Evolutionary conservation across 225 moss, liverwort and hornwort species (phyloP).

Genomic region (Antitrichia curtipendula): DNA sequence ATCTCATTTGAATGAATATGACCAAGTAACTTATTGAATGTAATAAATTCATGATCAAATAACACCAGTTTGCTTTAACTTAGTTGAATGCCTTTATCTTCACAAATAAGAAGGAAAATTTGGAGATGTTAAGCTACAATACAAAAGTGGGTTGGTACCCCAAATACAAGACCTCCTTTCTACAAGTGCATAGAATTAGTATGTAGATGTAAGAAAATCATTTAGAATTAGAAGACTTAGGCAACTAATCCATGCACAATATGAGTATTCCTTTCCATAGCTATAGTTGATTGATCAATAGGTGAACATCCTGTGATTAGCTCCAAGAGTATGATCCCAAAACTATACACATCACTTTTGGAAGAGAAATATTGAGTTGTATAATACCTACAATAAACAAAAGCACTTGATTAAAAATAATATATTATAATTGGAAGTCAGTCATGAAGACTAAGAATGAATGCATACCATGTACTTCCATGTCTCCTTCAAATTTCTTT

Average conservation of each 20-base stretch:
- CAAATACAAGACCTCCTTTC: background rate
- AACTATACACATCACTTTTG: slow-evolving; percentile 76
- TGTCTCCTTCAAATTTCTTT: background rate
- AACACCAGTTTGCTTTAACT: no score
- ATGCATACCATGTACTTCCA: fast-evolving
- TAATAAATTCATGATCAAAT: no score
- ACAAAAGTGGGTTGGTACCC: background rate
- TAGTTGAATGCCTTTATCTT: background rate
- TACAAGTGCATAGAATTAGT: background rate
- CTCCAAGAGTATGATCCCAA: slow-evolving; percentile 58
- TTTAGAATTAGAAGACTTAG: background rate
- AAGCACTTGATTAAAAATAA: background rate
- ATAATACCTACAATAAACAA: background rate
- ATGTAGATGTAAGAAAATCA: background rate
- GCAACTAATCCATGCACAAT: background rate
- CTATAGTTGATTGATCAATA: background rate
- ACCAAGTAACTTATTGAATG: no score
- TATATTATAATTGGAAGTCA: background rate
- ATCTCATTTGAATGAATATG: no score
- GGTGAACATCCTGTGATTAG: slow-evolving; percentile 26
- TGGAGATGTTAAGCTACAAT: background rate
- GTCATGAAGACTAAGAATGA: background rate
- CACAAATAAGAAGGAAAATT: background rate
- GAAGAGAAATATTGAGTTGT: slow-evolving; percentile 26
- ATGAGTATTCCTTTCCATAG: background rate